Evolutionary conservation across 352 stramenopile species (phyloP).

Genomic region (Pythium utonaiense): DNA sequence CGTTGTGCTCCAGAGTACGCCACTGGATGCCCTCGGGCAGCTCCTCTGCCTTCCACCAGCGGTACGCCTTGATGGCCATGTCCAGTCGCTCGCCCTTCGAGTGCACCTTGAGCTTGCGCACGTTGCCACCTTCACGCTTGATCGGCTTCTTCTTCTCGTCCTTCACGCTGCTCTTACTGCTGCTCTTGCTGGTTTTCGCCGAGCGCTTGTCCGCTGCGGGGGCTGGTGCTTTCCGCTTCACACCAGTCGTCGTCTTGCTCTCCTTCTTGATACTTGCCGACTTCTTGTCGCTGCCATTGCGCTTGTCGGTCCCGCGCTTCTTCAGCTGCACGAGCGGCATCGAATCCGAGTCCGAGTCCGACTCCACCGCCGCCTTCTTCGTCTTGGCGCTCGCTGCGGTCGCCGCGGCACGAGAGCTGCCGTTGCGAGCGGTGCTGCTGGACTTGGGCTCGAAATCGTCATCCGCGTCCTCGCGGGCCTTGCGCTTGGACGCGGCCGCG

Average conservation of each 20-base stretch:
- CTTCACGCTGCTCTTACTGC: constrained; percentile 38
- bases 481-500: constrained; percentile 39
- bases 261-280: constrained; percentile 41
- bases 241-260: constrained; percentile 1
- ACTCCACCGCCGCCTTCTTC: constrained; percentile 38
- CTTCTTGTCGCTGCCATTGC: constrained; percentile 10
- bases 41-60: constrained; percentile 98
- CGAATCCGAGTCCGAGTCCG: constrained; percentile 75
- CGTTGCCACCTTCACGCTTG: constrained; percentile 51
- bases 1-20: constrained; percentile 99
- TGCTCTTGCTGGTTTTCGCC: constrained; percentile 47
- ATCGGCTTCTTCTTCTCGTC: constrained; percentile 25
- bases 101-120: constrained; percentile 91
- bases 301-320: constrained; percentile 34
- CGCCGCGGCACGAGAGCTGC: not conserved
- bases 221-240: constrained; percentile 47
- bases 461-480: constrained; percentile 8
- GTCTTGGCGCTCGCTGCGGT: constrained; percentile 19
- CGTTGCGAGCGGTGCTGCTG: not conserved
- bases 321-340: constrained; percentile 82
- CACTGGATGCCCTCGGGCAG: constrained; percentile 95
- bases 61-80: constrained; percentile 97
- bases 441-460: constrained; percentile 24
- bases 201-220: constrained; percentile 21
- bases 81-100: constrained; percentile 93